These are phyloP conservation scores for Teratosphaeria epicoccoides DNA, from an alignment of 2,329 filamentous ascomycete genomes.

Conservation along the genomic window DNA sequence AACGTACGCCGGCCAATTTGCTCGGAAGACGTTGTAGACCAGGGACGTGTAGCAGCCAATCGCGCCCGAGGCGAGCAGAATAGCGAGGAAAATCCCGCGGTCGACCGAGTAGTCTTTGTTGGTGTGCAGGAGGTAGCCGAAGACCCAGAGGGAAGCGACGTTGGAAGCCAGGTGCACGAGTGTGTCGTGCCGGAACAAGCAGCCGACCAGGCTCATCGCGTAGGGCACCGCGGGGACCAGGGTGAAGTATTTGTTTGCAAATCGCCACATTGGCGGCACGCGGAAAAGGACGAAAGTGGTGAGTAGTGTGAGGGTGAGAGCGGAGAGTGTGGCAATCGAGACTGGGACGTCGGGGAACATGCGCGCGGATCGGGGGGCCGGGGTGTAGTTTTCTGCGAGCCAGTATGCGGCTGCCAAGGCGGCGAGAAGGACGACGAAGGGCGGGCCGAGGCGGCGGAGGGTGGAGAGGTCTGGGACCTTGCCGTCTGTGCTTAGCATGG, in stretches of 20 bases:
- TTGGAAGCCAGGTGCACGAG: slow-evolving; percentile 53
- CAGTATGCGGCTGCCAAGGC: slow-evolving; percentile 32
- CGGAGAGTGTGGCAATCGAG: slow-evolving; percentile 52
- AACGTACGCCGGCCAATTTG: slow-evolving; percentile 39
- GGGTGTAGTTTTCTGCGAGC: slow-evolving; percentile 41
- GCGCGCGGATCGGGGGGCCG: slow-evolving; percentile 38
- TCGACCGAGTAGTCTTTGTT: slow-evolving; percentile 44
- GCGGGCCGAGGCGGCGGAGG: slow-evolving; percentile 36
- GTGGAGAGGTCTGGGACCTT: slow-evolving; percentile 21
- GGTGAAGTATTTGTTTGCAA: slow-evolving; percentile 60
- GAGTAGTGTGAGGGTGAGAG: slow-evolving; percentile 51
- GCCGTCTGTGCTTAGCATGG: slow-evolving; percentile 25
- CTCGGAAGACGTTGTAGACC: slow-evolving; percentile 32
- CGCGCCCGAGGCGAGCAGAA: slow-evolving; percentile 51
- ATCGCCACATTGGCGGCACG: slow-evolving; percentile 52
- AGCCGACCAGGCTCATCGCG: slow-evolving; percentile 51
- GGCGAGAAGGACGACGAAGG: slow-evolving; percentile 29
- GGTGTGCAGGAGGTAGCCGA: slow-evolving; percentile 58
- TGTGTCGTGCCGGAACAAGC: slow-evolving; percentile 58
- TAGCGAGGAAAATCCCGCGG: slow-evolving; percentile 56
- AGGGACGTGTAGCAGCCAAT: slow-evolving; percentile 51
- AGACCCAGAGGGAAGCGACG: slow-evolving; percentile 53
- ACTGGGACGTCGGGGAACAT: slow-evolving; percentile 52
- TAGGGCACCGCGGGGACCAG: slow-evolving; percentile 54
- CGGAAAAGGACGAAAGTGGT: slow-evolving; percentile 50